phyloP scores from a whole-genome alignment of 1,284 basidiomycete genomes.

The Cutaneotrichosporon arboriforme region DNA sequence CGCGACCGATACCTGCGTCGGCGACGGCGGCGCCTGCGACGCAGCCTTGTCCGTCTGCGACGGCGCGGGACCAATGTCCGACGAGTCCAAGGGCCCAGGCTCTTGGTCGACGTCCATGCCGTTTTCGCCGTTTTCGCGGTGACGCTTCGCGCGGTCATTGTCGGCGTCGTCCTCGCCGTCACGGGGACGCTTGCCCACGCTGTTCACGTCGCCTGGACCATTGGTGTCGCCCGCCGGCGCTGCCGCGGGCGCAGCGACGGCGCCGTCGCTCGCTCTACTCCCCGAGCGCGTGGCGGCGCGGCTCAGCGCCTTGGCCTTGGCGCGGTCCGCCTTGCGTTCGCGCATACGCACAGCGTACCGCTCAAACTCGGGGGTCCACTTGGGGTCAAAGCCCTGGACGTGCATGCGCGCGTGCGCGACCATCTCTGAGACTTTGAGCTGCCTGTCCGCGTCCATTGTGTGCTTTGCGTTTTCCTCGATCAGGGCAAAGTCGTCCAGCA shows the following conservation, averaged over 20 bases:
- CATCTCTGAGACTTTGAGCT: conserved; percentile 84
- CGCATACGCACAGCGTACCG: conserved; percentile 77
- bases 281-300: conserved; percentile 58
- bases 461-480: conserved; percentile 82
- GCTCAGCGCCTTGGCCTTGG: conserved; percentile 65
- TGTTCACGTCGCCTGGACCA: not conserved
- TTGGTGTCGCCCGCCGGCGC: not conserved
- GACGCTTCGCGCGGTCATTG: conserved; percentile 55
- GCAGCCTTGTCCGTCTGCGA: not conserved
- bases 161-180: conserved; percentile 28
- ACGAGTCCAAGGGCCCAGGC: not conserved
- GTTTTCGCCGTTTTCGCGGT: conserved; percentile 54
- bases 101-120: conserved; percentile 48
- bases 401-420: conserved; percentile 78
- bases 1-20: no score
- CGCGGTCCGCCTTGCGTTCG: conserved; percentile 55
- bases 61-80: not conserved
- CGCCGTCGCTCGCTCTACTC: conserved; percentile 1
- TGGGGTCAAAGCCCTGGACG: conserved; percentile 75
- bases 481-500: conserved; percentile 79
- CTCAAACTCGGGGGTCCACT: conserved; percentile 77
- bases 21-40: not conserved
- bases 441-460: conserved; percentile 66
- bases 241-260: conserved; percentile 11
- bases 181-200: conserved; percentile 23